A percentile compares a stretch with the other conserved stretches of the same genome.
phyloP scores from a whole-genome alignment of 345 rosid species.

The Salix udensis region DNA sequence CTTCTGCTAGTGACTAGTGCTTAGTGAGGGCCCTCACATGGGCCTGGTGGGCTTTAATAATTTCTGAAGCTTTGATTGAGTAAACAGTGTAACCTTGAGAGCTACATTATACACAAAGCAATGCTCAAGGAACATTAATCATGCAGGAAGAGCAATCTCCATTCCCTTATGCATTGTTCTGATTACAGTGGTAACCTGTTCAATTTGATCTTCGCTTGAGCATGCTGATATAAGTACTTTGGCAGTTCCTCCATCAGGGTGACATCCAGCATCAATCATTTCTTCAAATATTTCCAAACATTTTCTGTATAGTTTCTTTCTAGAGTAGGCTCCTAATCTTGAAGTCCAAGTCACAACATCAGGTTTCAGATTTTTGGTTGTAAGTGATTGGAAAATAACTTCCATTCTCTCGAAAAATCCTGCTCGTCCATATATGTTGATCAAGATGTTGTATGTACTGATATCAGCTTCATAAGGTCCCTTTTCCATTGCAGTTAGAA shows the following conservation, averaged over 20 bases:
- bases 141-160: conserved; percentile 35
- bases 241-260: conserved; percentile 83
- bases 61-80: too few species aligned
- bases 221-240: conserved; percentile 82
- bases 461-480: conserved; percentile 57
- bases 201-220: conserved; percentile 63
- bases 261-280: conserved; percentile 85
- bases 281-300: conserved; percentile 81
- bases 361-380: conserved; percentile 39
- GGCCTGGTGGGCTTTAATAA: not conserved
- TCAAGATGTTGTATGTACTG: conserved; percentile 83
- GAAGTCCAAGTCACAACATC: conserved; percentile 97
- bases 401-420: conserved; percentile 74
- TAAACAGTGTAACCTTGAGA: too few species aligned
- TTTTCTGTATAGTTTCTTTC: conserved; percentile 64
- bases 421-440: conserved; percentile 70
- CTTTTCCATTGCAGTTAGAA: conserved; percentile 50
- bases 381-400: conserved; percentile 44
- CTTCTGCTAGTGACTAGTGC: not conserved
- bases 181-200: conserved; percentile 69
- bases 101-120: too few species aligned
- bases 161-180: conserved; percentile 73
- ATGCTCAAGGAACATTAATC: not conserved
- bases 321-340: conserved; percentile 68
- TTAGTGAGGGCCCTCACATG: not conserved